A percentile compares a stretch with the other conserved stretches of the same genome.
Conservation (phyloP, 176 grass and related monocot species). For the Bothriochloa decipiens region DNA sequence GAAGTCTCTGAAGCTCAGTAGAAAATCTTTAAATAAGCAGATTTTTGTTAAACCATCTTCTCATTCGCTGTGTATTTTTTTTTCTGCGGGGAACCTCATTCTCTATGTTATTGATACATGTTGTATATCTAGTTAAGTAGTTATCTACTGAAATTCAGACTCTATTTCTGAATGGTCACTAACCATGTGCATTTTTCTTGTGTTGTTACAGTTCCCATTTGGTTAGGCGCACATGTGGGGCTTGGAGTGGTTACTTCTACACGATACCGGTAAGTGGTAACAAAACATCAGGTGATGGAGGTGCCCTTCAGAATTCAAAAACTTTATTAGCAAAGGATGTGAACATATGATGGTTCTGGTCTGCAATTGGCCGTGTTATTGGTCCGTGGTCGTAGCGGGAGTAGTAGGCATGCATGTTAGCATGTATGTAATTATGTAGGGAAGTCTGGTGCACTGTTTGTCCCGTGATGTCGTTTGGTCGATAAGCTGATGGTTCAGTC, state of each 20-base stretch:
- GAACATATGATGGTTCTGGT: neutral
- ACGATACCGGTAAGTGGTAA: too few species aligned
- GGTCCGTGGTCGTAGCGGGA: neutral
- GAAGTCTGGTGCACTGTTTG: neutral
- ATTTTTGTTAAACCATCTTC: neutral
- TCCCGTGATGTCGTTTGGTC: neutral
- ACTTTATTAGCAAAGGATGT: too few species aligned
- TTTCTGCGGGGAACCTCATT: too few species aligned
- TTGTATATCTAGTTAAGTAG: too few species aligned
- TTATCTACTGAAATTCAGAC: slow-evolving; percentile 1
- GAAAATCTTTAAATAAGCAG: neutral
- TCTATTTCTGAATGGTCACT: neutral
- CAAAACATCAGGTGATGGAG: too few species aligned
- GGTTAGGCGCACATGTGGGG: neutral
- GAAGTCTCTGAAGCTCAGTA: neutral
- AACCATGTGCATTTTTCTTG: neutral
- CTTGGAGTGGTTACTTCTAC: neutral
- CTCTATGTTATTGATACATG: neutral
- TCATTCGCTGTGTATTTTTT: neutral
- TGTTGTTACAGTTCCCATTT: slow-evolving; percentile 7
- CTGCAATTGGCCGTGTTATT: slow-evolving; percentile 4
- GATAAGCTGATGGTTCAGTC: neutral
- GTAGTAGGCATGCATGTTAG: too few species aligned
- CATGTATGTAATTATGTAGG: too few species aligned
- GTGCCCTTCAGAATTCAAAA: too few species aligned